Evolutionary conservation across 345 rosid species (phyloP), one percentile per base, ranked within the genome.

Genomic region (Cardamine chenopodiifolia): DNA sequence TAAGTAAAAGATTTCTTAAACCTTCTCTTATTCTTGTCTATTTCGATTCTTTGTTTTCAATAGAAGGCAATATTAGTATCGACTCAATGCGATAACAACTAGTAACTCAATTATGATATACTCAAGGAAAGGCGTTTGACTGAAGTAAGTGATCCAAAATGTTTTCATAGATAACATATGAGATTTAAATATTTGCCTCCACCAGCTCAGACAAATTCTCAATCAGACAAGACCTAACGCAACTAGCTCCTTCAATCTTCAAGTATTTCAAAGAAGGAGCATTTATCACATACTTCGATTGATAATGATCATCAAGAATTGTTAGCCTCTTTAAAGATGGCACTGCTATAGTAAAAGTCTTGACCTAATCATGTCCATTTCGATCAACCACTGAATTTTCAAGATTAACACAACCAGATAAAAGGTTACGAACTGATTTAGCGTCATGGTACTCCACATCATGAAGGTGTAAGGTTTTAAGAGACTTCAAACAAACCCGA

Each of bases 251-350:
- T 57, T 31, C 3, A 32, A 58, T 34, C 52, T 37, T 50, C 15
- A 72, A 50, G 37, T 49, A 13, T 12, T 62, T 62, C 42, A 62
- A 50, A 28, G 31, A 28, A 49, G 52, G 75, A 35, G 68, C 40
- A 35, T 71, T 17, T 37, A 71, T 61, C 31, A 1, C 31, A 28
- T 28, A 28, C 31, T 28, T 28, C 0, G 31, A 28, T 5, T 28
- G 31, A 28, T 28, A 28, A 6, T 28, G 31, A 28, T 28, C 31
- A 28, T 40, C 34, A 65, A 18, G 2, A 47, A 48, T 49, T 34
- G 59, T 19, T 32, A 63, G 54, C 2, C 7, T 63, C 25, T 63
- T 25, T 44, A 63, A 28, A 1, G 70, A 49, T 32, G 59, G 59
- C 15, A 66, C 15, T 0, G 47, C 7, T 13, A 66, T 22, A 32